Conservation (phyloP, 345 rosid species). For the Rhodomyrtus tomentosa region DNA sequence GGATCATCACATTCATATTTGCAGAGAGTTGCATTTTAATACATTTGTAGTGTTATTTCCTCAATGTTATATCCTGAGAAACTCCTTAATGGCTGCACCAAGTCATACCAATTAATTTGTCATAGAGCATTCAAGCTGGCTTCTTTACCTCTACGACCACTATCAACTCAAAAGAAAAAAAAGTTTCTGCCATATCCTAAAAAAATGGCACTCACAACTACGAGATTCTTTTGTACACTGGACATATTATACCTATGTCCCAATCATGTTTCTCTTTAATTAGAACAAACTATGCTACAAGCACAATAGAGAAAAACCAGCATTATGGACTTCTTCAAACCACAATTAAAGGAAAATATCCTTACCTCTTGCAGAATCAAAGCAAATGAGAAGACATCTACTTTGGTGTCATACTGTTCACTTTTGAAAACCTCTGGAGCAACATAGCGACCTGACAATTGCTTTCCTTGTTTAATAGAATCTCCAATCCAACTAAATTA, state of each 20-base stretch:
- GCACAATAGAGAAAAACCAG: background rate
- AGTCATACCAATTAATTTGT: background rate
- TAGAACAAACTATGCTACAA: background rate
- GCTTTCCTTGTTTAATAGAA: background rate
- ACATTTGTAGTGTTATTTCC: background rate
- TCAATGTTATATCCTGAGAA: background rate
- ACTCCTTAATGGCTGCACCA: background rate
- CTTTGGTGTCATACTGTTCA: slow-evolving; percentile 80
- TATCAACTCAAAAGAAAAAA: background rate
- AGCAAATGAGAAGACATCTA: slow-evolving; percentile 90
- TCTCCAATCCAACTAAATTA: background rate
- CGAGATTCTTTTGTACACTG: background rate
- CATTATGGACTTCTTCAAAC: background rate
- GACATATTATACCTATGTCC: background rate
- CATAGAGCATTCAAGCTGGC: background rate
- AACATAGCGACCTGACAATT: slow-evolving; percentile 58
- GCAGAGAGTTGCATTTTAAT: background rate
- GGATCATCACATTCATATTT: background rate
- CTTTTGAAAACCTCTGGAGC: slow-evolving; percentile 77
- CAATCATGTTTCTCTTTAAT: background rate
- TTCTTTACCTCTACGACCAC: background rate
- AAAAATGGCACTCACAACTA: background rate
- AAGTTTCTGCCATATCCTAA: background rate
- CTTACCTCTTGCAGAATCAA: slow-evolving; percentile 83
- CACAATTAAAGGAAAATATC: background rate